Evolutionary conservation across 73 alveolate species (phyloP), one percentile per base, ranked within the genome.

Genomic region (Paramecium biaurelia): DNA sequence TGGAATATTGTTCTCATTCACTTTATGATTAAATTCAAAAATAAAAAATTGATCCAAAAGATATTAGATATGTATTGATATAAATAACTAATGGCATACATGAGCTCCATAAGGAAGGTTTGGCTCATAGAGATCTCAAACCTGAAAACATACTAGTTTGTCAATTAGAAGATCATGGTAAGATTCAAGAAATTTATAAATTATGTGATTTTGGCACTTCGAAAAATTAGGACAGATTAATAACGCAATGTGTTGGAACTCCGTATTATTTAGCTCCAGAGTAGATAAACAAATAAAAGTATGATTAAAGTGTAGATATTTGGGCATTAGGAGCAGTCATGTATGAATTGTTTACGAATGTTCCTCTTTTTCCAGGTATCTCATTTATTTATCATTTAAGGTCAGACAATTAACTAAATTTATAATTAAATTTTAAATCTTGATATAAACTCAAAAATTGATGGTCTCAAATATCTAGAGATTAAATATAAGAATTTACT

Each of bases 221-320:
- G 2, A 79, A 79, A 24, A 0, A 45, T 1, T 23, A 0, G 0
- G 24, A 79, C 4, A 79, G 30, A 79, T 14, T 42, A 12, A 2
- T 8, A 47, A 79, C 90, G 4, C 14, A 11, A 24, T 79, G 11
- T 4, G 70, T 42, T 42, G 90, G 90, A 0, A 79, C 90, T 24
- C 53, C 90, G 1, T 79, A 79, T 79, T 79, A 43, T 24, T 10
- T 79, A 47, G 70, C 90, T 18, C 90, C 90, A 18, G 90, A 79
- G 28, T 72, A 72, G n/a, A 2, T 72, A n/a, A 7, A 7, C 5
- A 7, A 38, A 38, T 38, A 38, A 7, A 7, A 0, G 12, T 38
- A 38, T 38, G 47, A 38, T 38, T 7, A 38, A 38, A 32, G 35
- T 34, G 63, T 45, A 4, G 90, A 79, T 43, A 79, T 79, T 20